These are phyloP conservation scores for Aspergillus biplanus DNA, from an alignment of 495 filamentous ascomycete species.

Conservation along the genomic window DNA sequence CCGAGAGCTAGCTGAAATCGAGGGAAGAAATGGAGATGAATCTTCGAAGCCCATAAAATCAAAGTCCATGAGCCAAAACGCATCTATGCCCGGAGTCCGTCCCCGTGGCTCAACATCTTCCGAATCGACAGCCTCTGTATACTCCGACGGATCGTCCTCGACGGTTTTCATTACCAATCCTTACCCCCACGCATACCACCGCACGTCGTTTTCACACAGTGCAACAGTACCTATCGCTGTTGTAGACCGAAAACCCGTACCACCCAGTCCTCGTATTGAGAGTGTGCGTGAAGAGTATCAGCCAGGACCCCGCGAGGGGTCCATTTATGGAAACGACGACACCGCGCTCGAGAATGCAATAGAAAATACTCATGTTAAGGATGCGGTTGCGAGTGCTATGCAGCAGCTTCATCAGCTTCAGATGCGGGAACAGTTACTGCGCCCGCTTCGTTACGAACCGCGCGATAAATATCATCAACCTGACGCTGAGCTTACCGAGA, in stretches of 20 bases:
- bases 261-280: constrained; percentile 8
- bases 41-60: background rate
- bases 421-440: constrained; percentile 33
- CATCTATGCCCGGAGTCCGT: background rate
- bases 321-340: constrained; percentile 6
- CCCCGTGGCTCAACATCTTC: constrained; percentile 25
- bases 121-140: constrained; percentile 24
- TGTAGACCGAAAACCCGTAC: background rate
- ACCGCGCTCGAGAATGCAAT: constrained; percentile 6
- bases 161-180: constrained; percentile 16
- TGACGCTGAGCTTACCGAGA: constrained; percentile 26
- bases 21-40: constrained; percentile 5
- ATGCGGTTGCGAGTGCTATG: constrained; percentile 36
- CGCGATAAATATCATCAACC: constrained; percentile 37
- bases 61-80: background rate
- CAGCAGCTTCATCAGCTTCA: constrained; percentile 34
- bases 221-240: background rate
- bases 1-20: background rate
- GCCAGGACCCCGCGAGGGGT: constrained; percentile 10
- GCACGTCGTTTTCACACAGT: background rate
- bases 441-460: constrained; percentile 37
- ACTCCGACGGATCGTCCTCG: constrained; percentile 25
- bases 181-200: background rate
- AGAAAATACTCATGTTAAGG: constrained; percentile 25
- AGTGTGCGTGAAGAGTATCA: constrained; percentile 3